Percentiles rank a stretch among this genome's conserved stretches.
Evolutionary conservation across 2,329 filamentous ascomycete genomes (phyloP).

Genomic region (Nigrospora oryzae): DNA sequence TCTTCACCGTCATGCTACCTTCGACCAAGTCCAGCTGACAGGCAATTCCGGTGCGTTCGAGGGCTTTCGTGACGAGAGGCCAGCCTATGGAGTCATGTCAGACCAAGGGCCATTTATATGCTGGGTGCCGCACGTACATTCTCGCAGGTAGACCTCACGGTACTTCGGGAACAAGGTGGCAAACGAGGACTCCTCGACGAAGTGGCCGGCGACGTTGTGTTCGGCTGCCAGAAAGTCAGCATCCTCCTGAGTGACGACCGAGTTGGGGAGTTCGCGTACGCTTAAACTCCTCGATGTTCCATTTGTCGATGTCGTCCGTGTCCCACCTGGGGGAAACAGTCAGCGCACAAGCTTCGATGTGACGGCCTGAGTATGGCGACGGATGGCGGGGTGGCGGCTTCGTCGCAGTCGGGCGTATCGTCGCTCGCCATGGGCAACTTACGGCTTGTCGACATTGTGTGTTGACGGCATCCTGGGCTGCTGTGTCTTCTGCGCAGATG

Average conservation of each 20-base stretch:
- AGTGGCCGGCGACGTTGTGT: conserved; percentile 77
- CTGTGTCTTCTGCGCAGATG: neutral
- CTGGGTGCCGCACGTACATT: conserved; percentile 35
- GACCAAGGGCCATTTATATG: neutral
- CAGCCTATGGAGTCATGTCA: conserved; percentile 34
- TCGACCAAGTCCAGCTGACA: conserved; percentile 92
- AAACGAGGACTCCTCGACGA: conserved; percentile 90
- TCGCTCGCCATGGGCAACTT: neutral
- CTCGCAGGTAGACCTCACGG: conserved; percentile 85
- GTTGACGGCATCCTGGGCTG: conserved; percentile 3
- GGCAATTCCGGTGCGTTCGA: conserved; percentile 82
- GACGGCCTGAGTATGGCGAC: neutral
- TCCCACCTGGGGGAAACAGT: conserved; percentile 52
- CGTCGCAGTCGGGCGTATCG: neutral
- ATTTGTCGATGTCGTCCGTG: conserved; percentile 94
- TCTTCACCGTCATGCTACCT: conserved; percentile 94
- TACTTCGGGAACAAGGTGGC: conserved; percentile 55
- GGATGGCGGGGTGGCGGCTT: neutral
- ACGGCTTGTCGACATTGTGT: conserved; percentile 1
- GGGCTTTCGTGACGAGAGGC: conserved; percentile 79
- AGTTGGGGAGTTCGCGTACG: neutral
- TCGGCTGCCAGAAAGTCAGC: conserved; percentile 64
- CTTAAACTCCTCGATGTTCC: conserved; percentile 52
- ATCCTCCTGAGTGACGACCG: neutral
- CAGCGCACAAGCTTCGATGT: neutral